Percentiles rank a stretch among this genome's conserved stretches.
Conservation (phyloP, 2,329 filamentous ascomycete species). For the Cladosporium cucumerinum region DNA sequence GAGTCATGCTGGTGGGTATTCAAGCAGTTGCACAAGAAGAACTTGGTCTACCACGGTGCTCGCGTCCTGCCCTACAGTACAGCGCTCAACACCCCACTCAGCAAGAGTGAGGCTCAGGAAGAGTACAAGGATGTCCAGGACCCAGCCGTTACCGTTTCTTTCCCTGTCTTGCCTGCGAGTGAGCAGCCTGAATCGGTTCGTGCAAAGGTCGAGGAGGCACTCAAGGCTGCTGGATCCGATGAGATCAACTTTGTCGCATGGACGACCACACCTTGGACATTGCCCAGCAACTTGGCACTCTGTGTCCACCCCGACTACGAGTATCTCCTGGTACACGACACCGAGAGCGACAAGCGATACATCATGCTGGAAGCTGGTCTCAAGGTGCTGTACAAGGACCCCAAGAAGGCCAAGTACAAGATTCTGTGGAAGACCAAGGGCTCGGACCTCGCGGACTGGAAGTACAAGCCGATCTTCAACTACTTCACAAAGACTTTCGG, state of each 20-base stretch:
- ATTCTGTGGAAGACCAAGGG: constrained; percentile 72
- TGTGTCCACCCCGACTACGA: constrained; percentile 79
- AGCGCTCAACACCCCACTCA: constrained; percentile 80
- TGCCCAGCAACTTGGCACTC: constrained; percentile 76
- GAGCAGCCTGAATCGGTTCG: constrained; percentile 31
- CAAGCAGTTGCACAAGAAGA: constrained; percentile 88
- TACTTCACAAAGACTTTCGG: constrained; percentile 91
- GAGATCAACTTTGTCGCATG: constrained; percentile 78
- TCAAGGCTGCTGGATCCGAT: constrained; percentile 41
- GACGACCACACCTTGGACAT: constrained; percentile 87
- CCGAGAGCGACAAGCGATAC: constrained; percentile 77
- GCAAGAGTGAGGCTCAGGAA: constrained; percentile 90
- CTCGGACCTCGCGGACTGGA: constrained; percentile 81
- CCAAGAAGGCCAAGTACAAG: constrained; percentile 92
- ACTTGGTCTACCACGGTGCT: constrained; percentile 82
- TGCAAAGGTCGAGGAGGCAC: constrained; percentile 29
- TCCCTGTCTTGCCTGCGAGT: constrained; percentile 61
- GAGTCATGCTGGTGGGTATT: constrained; percentile 97
- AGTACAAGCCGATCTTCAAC: constrained; percentile 82
- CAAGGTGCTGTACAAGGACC: constrained; percentile 83
- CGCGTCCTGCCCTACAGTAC: constrained; percentile 95
- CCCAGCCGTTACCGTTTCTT: constrained; percentile 82
- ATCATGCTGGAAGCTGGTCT: constrained; percentile 80
- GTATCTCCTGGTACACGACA: constrained; percentile 82
- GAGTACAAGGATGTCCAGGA: constrained; percentile 94